phyloP scores from a whole-genome alignment of 2,329 filamentous ascomycete genomes.

The Penicillium sp. region DNA sequence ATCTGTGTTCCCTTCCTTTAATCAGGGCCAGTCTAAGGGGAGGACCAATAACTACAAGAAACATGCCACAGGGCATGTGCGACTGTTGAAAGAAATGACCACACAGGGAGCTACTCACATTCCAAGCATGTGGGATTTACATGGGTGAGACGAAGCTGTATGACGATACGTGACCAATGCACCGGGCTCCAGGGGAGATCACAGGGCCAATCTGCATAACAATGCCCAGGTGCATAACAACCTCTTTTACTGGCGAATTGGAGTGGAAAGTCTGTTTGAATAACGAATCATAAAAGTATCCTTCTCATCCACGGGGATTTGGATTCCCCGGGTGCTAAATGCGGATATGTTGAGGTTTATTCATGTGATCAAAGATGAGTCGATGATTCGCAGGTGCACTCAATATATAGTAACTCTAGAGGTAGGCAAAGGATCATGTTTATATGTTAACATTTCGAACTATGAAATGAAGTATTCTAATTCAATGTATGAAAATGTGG shows the following conservation, averaged over 20 bases:
- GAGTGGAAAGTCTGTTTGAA: too few species aligned
- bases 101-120: neutral
- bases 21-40: neutral
- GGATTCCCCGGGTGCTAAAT: neutral
- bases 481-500: neutral
- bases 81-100: neutral
- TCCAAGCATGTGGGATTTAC: neutral
- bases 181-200: neutral
- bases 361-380: neutral
- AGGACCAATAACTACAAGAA: neutral
- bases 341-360: neutral
- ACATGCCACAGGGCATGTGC: neutral
- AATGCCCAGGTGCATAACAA: neutral
- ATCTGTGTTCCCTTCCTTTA: neutral
- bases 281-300: neutral
- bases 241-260: neutral
- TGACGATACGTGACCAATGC: conserved; percentile 1
- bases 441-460: neutral
- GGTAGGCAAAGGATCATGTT: neutral
- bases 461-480: neutral
- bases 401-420: neutral
- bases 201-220: neutral
- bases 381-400: neutral
- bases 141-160: neutral
- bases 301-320: neutral